Evolutionary conservation across 441 rosid species (phyloP).

Genomic region (Raphanus hybrid): DNA sequence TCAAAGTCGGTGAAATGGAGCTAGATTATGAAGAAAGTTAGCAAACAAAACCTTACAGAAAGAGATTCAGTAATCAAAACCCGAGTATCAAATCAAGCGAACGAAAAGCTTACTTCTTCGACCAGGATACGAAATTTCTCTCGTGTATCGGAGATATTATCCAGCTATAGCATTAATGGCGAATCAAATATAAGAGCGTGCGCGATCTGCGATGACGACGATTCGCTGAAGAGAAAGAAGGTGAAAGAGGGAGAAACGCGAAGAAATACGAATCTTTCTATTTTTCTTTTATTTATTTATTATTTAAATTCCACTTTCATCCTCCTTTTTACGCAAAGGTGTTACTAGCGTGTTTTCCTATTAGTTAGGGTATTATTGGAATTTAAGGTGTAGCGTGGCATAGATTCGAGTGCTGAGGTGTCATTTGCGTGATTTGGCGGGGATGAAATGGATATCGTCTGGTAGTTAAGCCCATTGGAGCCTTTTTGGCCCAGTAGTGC

Average conservation of each 20-base stretch:
- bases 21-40: too few relatives aligned
- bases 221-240: conserved; percentile 1
- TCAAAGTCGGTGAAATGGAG: too few relatives aligned
- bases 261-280: conserved; percentile 22
- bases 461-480: conserved; percentile 25
- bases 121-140: neutral
- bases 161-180: conserved; percentile 6
- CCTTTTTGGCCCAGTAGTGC: conserved; percentile 40
- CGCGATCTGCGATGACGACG: neutral
- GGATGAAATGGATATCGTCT: neutral
- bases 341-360: neutral
- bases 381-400: conserved; percentile 10
- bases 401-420: conserved; percentile 33
- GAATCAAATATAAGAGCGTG: neutral
- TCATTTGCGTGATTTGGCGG: conserved; percentile 8
- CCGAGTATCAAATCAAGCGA: neutral
- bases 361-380: conserved; percentile 17
- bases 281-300: neutral
- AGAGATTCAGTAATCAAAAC: neutral
- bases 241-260: conserved; percentile 9
- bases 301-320: neutral
- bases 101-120: neutral
- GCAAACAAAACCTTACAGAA: neutral
- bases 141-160: conserved; percentile 16
- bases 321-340: conserved; percentile 23